Evolutionary conservation across 2,329 filamentous ascomycete genomes (phyloP).

Genomic region (Stachybotrys elegans): DNA sequence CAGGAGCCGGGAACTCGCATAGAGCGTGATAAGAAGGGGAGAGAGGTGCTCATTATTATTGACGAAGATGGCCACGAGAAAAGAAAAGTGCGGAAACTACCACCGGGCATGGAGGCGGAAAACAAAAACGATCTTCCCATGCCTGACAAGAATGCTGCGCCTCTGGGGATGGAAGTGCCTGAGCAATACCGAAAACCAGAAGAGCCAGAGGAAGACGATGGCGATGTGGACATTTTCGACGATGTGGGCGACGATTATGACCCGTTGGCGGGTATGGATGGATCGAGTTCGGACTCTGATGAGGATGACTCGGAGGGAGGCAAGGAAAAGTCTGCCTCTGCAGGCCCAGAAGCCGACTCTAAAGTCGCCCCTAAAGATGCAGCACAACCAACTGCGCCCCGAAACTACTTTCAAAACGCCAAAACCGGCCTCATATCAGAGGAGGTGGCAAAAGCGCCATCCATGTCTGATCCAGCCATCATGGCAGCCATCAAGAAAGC

Average conservation of each 20-base stretch:
- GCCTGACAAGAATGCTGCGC: slow-evolving; percentile 50
- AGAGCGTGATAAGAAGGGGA: slow-evolving; percentile 55
- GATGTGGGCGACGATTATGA: slow-evolving; percentile 63
- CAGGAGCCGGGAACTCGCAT: slow-evolving; percentile 51
- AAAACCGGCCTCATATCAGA: slow-evolving; percentile 50
- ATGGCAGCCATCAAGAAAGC: slow-evolving; percentile 84
- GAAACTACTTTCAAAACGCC: slow-evolving; percentile 60
- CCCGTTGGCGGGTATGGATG: slow-evolving; percentile 55
- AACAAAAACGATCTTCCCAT: slow-evolving; percentile 40
- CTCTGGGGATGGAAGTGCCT: slow-evolving; percentile 62
- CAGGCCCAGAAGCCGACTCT: slow-evolving; percentile 12
- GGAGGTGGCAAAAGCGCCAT: slow-evolving; percentile 44
- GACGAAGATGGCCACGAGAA: slow-evolving; percentile 64
- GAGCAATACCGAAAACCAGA: slow-evolving; percentile 49
- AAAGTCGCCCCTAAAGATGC: slow-evolving; percentile 30
- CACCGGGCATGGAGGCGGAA: slow-evolving; percentile 30
- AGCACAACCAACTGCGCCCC: slow-evolving; percentile 30
- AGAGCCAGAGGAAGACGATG: slow-evolving; percentile 43
- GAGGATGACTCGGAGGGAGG: slow-evolving; percentile 38
- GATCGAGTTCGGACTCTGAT: slow-evolving; percentile 38
- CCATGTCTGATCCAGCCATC: slow-evolving; percentile 70
- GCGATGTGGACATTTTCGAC: slow-evolving; percentile 61
- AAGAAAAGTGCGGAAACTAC: slow-evolving; percentile 55
- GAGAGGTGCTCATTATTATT: slow-evolving; percentile 60
- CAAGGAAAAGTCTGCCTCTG: slow-evolving; percentile 15